Evolutionary conservation across 257 asterid species (phyloP), one percentile per base, ranked within the genome.

Genomic region (Solanum microdontum): DNA sequence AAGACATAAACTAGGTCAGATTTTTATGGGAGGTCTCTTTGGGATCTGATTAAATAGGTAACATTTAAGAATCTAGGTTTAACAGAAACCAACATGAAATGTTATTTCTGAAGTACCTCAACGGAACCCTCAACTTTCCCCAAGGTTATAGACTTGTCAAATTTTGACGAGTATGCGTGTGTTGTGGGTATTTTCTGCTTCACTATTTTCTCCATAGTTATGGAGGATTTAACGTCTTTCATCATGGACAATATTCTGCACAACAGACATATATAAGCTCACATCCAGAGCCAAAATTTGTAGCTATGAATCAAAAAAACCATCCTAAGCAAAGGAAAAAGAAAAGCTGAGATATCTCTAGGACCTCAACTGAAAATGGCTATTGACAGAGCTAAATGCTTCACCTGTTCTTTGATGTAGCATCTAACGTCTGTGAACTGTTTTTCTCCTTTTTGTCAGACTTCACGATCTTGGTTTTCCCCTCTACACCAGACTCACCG

Each of bases 101-200:
- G 48, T 73, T 72, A 34, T 36, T 66, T 33, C 85, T 66, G 86
- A 58, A 89, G 88, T 91, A 95, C 99, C 99, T 94, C 94, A 80
- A 93, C 84, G 43, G 94, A 89, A 72, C 93, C 94, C 90, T 96
- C 98, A 82, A 94, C 94, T 90, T 91, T 97, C 88, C 99, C 99
- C 89, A 90, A 51, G 64, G 98, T 95, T 72, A 97, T 86, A 88
- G 89, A 86, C 79, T 70, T 89, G 64, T 95, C 95, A 89, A 24
- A 84, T 86, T 87, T 94, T 72, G 95, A 91, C 24, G 88, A 83
- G 45, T 73, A 85, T 24, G 79, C 82, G 89, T 93, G 93, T 39
- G 94, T 92, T 87, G 94, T 92, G 83, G 96, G 97, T 69, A 88
- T 84, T 85, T 84, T 90, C 82, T 90, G 91, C 90, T 86, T 91